Conservation (phyloP, 129 eudicot species). For the Chrysanthemum lavandulifolium region DNA sequence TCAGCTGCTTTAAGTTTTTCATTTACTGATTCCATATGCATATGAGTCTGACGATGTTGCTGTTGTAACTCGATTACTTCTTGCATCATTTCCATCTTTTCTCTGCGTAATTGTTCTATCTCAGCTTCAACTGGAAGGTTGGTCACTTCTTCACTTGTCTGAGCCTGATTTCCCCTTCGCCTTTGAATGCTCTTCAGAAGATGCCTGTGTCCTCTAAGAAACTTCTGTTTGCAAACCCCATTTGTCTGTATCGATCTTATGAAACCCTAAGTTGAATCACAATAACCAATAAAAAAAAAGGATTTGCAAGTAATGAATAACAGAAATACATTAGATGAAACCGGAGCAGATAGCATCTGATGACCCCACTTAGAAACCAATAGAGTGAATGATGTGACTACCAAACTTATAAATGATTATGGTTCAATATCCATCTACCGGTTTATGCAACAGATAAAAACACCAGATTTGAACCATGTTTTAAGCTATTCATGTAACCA, state of each 20-base stretch:
- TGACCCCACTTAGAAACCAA: neutral
- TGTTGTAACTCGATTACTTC: constrained; percentile 67
- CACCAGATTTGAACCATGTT: too few species aligned
- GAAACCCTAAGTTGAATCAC: constrained; percentile 56
- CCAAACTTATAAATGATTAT: neutral
- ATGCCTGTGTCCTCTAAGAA: constrained; percentile 62
- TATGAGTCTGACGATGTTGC: constrained; percentile 56
- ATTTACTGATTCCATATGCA: constrained; percentile 53
- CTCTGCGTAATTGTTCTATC: constrained; percentile 55
- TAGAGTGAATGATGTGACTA: neutral
- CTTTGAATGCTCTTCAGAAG: constrained; percentile 79
- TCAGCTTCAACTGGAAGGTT: constrained; percentile 44
- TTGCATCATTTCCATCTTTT: constrained; percentile 65
- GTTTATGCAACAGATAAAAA: too few species aligned
- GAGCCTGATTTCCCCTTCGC: constrained; percentile 44
- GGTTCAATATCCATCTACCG: too few species aligned
- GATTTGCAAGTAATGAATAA: neutral
- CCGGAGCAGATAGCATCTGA: neutral
- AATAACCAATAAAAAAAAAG: constrained; percentile 9
- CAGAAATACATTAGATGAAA: neutral
- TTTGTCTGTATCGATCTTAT: constrained; percentile 69
- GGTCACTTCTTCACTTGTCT: constrained; percentile 20
- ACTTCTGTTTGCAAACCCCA: constrained; percentile 77
- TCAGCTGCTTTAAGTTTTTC: constrained; percentile 73
- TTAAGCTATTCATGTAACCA: too few species aligned